Conservation (phyloP, 495 filamentous ascomycete genomes). For the Penicillium odoratum region DNA sequence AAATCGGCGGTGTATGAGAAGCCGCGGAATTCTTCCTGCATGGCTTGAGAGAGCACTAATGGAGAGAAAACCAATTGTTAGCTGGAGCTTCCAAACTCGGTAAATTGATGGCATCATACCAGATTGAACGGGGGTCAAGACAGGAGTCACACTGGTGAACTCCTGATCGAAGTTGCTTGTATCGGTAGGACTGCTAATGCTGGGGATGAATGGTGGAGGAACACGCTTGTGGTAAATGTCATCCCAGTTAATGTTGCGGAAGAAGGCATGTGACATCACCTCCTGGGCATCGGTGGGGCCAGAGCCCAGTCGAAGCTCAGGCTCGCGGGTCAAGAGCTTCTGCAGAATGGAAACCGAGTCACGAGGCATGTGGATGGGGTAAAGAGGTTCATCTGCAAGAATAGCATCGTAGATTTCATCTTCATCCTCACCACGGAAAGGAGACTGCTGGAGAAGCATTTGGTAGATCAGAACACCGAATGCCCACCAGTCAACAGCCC, state of each 20-base stretch:
- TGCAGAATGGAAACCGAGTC: conserved; percentile 97
- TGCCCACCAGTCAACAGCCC: conserved; percentile 99
- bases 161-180: conserved; percentile 99
- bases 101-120: conserved; percentile 58
- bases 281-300: conserved; percentile 98
- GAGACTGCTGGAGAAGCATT: conserved; percentile 98
- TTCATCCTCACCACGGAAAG: conserved; percentile 98
- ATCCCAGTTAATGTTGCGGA: conserved; percentile 97
- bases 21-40: conserved; percentile 99
- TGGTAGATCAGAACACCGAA: conserved; percentile 99
- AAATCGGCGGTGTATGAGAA: conserved; percentile 94
- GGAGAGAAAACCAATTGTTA: conserved; percentile 14
- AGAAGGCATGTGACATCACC: conserved; percentile 99
- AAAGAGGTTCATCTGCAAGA: conserved; percentile 94
- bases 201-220: conserved; percentile 82
- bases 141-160: conserved; percentile 97
- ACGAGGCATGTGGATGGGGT: conserved; percentile 98
- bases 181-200: conserved; percentile 87
- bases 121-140: conserved; percentile 94
- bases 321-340: conserved; percentile 94
- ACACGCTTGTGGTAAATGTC: conserved; percentile 95
- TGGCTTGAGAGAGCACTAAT: conserved; percentile 90
- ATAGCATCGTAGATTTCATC: conserved; percentile 99
- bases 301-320: conserved; percentile 86
- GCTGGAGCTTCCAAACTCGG: conserved; percentile 5